Percentiles rank a stretch among this genome's conserved stretches.
Evolutionary conservation across 1,139 yeast species (phyloP).

Genomic region (Magnusiomyces paraingens): DNA sequence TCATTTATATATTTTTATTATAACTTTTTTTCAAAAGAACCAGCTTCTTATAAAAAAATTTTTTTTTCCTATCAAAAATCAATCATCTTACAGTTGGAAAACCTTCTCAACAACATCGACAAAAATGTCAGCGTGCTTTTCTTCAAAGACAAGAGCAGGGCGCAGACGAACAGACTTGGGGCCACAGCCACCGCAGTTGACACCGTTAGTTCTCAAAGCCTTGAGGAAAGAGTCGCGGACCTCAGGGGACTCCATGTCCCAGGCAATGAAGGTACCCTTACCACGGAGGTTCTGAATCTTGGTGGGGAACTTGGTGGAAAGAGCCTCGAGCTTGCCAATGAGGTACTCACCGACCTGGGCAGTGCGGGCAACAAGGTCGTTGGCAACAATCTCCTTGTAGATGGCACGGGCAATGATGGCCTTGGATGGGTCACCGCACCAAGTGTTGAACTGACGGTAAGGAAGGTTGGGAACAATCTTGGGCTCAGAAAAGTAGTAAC

Average conservation of each 20-base stretch:
- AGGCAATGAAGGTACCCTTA: constrained; percentile 75
- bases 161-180: constrained; percentile 66
- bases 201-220: constrained; percentile 54
- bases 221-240: constrained; percentile 54
- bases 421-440: constrained; percentile 88
- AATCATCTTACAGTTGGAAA: constrained; percentile 6
- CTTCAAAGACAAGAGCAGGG: constrained; percentile 68
- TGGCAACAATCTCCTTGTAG: constrained; percentile 53
- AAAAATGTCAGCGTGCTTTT: constrained; percentile 67
- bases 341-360: constrained; percentile 59
- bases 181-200: constrained; percentile 80
- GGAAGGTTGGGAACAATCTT: constrained; percentile 64
- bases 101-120: constrained; percentile 34
- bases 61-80: neutral
- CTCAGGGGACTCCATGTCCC: constrained; percentile 52
- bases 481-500: constrained; percentile 69
- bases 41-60: no score
- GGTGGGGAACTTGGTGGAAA: constrained; percentile 48
- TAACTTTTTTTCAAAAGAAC: no score
- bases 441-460: constrained; percentile 82
- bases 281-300: constrained; percentile 59
- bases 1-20: neutral
- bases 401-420: constrained; percentile 67
- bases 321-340: constrained; percentile 44
- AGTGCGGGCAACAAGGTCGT: constrained; percentile 52